phyloP scores from a whole-genome alignment of 371 early-diverging fungal genomes.

The Mortierella sp. region DNA sequence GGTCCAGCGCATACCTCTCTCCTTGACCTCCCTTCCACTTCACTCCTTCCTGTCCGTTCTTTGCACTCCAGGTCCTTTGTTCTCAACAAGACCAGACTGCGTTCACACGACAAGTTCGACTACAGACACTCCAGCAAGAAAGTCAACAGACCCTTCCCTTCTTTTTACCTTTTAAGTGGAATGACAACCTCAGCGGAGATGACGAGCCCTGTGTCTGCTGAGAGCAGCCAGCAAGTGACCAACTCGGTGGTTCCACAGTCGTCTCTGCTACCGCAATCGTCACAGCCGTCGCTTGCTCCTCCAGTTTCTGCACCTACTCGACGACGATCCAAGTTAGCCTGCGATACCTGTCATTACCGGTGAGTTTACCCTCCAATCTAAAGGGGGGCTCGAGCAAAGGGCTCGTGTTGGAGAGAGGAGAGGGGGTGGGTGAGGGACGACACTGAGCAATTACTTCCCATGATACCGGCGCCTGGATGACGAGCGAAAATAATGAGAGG shows the following conservation, averaged over 20 bases:
- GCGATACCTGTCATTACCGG: constrained; percentile 53
- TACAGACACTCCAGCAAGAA: constrained; percentile 1
- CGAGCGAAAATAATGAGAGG: too few relatives aligned
- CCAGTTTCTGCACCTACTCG: constrained; percentile 25
- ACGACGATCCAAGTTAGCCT: constrained; percentile 46
- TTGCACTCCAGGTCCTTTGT: constrained; percentile 1
- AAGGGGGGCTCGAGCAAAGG: not conserved
- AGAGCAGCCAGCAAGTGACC: too few relatives aligned
- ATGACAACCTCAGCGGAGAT: too few relatives aligned
- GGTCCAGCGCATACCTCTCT: too few relatives aligned
- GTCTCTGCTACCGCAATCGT: not conserved
- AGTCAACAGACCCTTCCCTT: constrained; percentile 19
- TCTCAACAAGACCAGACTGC: not conserved
- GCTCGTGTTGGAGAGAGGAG: not conserved
- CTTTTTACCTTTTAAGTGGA: constrained; percentile 6
- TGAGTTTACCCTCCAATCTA: constrained; percentile 15
- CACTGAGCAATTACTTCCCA: not conserved
- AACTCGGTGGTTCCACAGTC: not conserved
- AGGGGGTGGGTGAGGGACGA: not conserved
- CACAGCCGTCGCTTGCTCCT: constrained; percentile 5
- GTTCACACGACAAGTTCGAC: not conserved
- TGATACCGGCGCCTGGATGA: too few relatives aligned
- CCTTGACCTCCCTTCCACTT: not conserved
- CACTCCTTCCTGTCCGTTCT: not conserved
- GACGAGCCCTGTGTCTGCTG: too few relatives aligned